Base-by-base conservation (phyloP, 805 yeast genomes). In the Lipomyces lipofer region DNA sequence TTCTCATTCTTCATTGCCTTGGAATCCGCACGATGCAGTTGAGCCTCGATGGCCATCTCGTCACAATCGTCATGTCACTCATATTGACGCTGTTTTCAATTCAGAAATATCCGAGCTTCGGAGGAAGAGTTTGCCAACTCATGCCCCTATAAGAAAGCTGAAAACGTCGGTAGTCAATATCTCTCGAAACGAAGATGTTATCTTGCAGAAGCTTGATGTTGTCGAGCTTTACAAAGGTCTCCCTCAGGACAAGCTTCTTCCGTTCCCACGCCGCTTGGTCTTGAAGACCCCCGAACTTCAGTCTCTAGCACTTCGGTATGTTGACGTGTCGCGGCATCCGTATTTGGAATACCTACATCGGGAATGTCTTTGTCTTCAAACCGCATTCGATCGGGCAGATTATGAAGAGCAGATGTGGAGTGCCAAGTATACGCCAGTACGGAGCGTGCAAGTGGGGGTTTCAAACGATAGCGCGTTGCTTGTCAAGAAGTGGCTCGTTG, bases 401-500 rank as follows among this genome's bases (percentile, higher is more conserved):
- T 67, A 57, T 27, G 71, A 65, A 43, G 43, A 48, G 9, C 55
- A 44, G 22, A 50, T 64, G 56, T 67, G 72, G 72, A 46, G 56
- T n/a, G 43, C 57, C 8, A 62, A 64, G 44, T 64, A 64, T 32
- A 63, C 66, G 0, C 69, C 69, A 27, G 13, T 15, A 13, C 30
- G 21, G 6, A 30, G 56, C 19, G 43, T 27, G 4, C 62, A 78
- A 86, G 55, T 78, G 83, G 5, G 77, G 77, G 49, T 76, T 83
- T 0, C 68, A 84, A 73, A 48, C 45, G 62, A 54, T 27, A n/a
- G 49, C n/a, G 62, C 62, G 1, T 3, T 52, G 19, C 17, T 62
- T 83, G 86, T n/a, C 81, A 80, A 58, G 67, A 85, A 40, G 70
- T 85, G 45, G 92, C 84, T 60, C 75, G 86, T 0, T 63, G 80